These are phyloP conservation scores for Rosellinia necatrix DNA, from an alignment of 2,329 filamentous ascomycete species.

Conservation along the genomic window DNA sequence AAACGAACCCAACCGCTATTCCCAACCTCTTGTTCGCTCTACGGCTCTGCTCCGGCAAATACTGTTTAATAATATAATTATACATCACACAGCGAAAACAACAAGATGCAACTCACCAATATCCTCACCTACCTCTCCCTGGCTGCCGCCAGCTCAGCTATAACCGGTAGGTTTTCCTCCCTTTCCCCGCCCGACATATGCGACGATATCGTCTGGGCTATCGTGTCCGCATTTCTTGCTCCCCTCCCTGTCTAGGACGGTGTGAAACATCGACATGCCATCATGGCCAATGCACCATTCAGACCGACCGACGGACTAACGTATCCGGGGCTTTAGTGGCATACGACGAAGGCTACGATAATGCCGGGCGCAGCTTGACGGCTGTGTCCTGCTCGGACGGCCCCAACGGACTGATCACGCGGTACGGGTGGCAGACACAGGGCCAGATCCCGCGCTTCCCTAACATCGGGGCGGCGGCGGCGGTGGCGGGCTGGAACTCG, in stretches of 20 bases:
- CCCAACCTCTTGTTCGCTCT: too few relatives aligned
- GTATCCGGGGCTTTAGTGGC: slow-evolving; percentile 55
- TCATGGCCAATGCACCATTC: neutral
- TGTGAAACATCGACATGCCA: too few relatives aligned
- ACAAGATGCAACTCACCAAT: slow-evolving; percentile 41
- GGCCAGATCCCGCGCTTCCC: slow-evolving; percentile 56
- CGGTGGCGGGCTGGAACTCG: slow-evolving; percentile 61
- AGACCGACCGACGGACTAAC: slow-evolving; percentile 19
- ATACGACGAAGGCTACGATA: slow-evolving; percentile 75
- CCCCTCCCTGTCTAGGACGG: too few relatives aligned
- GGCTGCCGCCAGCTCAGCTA: slow-evolving; percentile 35
- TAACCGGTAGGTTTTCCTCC: slow-evolving; percentile 29
- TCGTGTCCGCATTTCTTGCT: neutral
- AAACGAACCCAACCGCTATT: neutral
- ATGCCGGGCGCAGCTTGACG: slow-evolving; percentile 57
- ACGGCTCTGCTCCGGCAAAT: neutral
- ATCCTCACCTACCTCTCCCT: slow-evolving; percentile 38
- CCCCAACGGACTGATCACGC: slow-evolving; percentile 66
- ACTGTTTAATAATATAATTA: neutral
- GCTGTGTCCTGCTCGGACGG: slow-evolving; percentile 71
- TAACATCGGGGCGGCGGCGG: slow-evolving; percentile 58
- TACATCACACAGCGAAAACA: neutral
- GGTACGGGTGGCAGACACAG: slow-evolving; percentile 62
- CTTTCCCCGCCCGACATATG: too few relatives aligned
- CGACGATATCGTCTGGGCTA: neutral